phyloP scores from a whole-genome alignment of 2,329 filamentous ascomycete species.

The Trichothecium sympodiale region DNA sequence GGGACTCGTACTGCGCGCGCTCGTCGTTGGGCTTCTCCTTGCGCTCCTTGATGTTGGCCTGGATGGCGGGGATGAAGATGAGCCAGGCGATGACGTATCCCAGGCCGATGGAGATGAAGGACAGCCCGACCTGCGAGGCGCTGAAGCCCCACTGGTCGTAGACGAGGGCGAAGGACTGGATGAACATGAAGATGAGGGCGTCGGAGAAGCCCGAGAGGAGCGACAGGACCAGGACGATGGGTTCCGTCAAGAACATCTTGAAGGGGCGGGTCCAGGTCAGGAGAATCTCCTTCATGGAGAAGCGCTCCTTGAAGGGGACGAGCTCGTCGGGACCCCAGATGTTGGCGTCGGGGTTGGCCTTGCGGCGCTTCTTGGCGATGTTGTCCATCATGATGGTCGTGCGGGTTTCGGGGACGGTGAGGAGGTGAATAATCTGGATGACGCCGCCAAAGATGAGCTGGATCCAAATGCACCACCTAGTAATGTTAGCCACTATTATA shows the following conservation, averaged over 20 bases:
- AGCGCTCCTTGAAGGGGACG: conserved; percentile 44
- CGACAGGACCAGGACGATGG: conserved; percentile 60
- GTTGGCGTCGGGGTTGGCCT: conserved; percentile 41
- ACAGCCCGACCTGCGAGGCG: conserved; percentile 42
- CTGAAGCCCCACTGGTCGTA: conserved; percentile 57
- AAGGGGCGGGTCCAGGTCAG: conserved; percentile 53
- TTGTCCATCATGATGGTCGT: conserved; percentile 67
- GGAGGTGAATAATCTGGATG: conserved; percentile 55
- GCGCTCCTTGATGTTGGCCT: conserved; percentile 39
- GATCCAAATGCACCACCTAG: conserved; percentile 64
- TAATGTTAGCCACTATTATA: conserved; percentile 9
- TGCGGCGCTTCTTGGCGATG: conserved; percentile 60
- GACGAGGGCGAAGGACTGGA: conserved; percentile 59
- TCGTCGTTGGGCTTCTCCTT: conserved; percentile 39
- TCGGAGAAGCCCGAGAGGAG: conserved; percentile 64
- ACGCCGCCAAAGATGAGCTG: conserved; percentile 67
- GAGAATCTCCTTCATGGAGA: conserved; percentile 46
- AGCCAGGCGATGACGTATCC: conserved; percentile 55
- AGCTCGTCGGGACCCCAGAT: conserved; percentile 67
- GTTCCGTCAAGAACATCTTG: conserved; percentile 63
- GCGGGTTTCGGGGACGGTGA: conserved; percentile 68
- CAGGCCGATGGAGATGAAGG: conserved; percentile 55
- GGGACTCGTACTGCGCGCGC: conserved; percentile 56
- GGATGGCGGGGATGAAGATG: conserved; percentile 46
- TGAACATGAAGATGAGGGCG: conserved; percentile 67